Evolutionary conservation across 352 stramenopile species (phyloP), one percentile per base, ranked within the genome.

Genomic region (Globisporangium ultimum): DNA sequence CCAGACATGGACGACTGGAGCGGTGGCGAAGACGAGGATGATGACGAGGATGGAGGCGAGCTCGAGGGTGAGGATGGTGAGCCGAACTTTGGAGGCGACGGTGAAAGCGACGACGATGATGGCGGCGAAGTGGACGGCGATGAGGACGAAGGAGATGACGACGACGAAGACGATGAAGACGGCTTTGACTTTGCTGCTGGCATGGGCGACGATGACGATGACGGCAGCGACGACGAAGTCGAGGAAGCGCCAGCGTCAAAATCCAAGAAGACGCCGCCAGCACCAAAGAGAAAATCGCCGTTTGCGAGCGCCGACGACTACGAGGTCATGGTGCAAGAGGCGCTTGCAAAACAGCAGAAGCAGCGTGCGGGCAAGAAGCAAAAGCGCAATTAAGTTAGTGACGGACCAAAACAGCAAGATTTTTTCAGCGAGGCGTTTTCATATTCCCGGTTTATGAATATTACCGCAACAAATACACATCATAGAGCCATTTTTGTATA

Each of bases 261-360:
- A 67, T 66, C 64, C n/a, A 78, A 80, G 63, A 81, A 90, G 58
- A 70, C 72, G 11, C 73, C 74, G 54, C 60, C 62, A 0, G 64
- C 61, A 5, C 61, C 67, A 12, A 90, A 90, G 68, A 78, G 83
- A 20, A 89, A 89, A 55, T 71, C 76, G 34, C 70, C 82, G 63
- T 93, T 93, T 55, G 81, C 78, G n/a, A 78, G 71, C 22, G 81
- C 84, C 34, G 84, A 91, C 56, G 80, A 91, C 65, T 91, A 91
- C 63, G 81, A 89, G 12, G 53, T 67, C 63, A 84, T 91, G 64
- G 76, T 91, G 55, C 70, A 74, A 45, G 67, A 89, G 11, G 79
- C 81, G 24, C 68, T 87, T 55, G 69, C 68, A n/a, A 81, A 88
- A 53, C 78, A 87, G 53, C 63, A 79, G 18, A 60, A 71, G 46